Base-by-base conservation (phyloP, 2,329 filamentous ascomycete genomes). In the Nemania abortiva region DNA sequence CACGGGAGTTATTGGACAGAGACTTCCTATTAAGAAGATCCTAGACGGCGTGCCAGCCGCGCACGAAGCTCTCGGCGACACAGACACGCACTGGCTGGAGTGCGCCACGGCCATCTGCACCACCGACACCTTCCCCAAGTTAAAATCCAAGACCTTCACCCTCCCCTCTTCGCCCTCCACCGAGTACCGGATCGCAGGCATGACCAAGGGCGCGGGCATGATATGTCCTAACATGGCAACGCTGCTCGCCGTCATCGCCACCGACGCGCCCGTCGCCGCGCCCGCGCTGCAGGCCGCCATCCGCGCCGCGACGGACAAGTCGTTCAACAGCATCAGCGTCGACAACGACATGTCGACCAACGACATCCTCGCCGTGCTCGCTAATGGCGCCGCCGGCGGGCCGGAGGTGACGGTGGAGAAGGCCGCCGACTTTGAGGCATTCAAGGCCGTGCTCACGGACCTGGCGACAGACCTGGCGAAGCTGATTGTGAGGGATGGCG, bases 171-270 rank as follows among this genome's bases (percentile, higher is more conserved):
- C 92, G 3, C 89, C 92, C 0, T 86, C 86, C 20, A 85, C 89
- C 58, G 90, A 91, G 79, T 99, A 97, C 83, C 87, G 88, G 75
- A 91, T 99, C 58, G 94, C 93, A 13, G 96, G 96, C 75, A 97
- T 97, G 89, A 97, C 95, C 77, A 99, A 99, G 84, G 96, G 96
- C 66, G 96, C 96, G 5, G 96, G 96, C 77, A 99, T 99, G 96
- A 97, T 99, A 80, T 95, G 98, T 79, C 96, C 96, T 56, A 98
- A 99, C 84, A 97, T 99, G 95, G 96, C 94, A 34, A 99, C 96
- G 0, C 88, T 98, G 39, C 89, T 99, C 42, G 94, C 93, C 63
- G 92, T 98, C 70, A 88, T 98, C 77, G 94, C 93, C 77, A 99
- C 96, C 15, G 96, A 99, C 76, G 95, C 92, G 0, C 92, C 94